Evolutionary conservation across 495 filamentous ascomycete genomes (phyloP), one percentile per base, ranked within the genome.

Genomic region (Neurospora sp.): DNA sequence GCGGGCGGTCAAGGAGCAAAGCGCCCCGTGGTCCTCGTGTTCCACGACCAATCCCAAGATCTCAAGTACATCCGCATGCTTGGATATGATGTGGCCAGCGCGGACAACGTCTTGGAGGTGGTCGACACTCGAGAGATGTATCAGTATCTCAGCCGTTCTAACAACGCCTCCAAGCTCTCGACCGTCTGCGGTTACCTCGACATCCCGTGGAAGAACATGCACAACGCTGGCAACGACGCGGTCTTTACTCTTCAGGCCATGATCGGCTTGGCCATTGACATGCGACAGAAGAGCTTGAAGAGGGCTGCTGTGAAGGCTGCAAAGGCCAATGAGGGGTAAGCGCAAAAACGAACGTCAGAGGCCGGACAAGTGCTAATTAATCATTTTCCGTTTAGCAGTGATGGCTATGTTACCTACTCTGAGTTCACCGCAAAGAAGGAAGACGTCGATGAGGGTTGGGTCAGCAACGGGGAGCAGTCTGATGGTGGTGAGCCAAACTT

Each of bases 161-260:
- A 70, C 4, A 82, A 91, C 24, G 70, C 80, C 4, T 84, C 85
- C 28, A 87, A 85, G 3, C 87, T 99, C 19, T 86, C 79, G 3
- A 77, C 39, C 15, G 81, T 96, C n/a, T 86, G 97, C 38, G 73
- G 78, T 66, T 86, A 89, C n/a, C 79, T 97, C 39, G 89, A 84
- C 13, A 86, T 96, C 15, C 77, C 79, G 2, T 87, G 82, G 7
- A 86, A 85, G 82, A 82, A 94, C 75, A 83, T 94, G 59, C 96
- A 99, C 81, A 98, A 98, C 76, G 96, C 92, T 4, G 89, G 96
- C n/a, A 99, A 99, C 78, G 96, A 99, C 78, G 96, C 96, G 5
- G 88, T 88, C 7, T 97, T 92, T 80, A 95, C 95, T 0, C 78
- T 98, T 73, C 89, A 90, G 74, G 91, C 89, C 37, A 86, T 97